Conservation (phyloP, 768 basidiomycete species). For the Mycena floridula region DNA sequence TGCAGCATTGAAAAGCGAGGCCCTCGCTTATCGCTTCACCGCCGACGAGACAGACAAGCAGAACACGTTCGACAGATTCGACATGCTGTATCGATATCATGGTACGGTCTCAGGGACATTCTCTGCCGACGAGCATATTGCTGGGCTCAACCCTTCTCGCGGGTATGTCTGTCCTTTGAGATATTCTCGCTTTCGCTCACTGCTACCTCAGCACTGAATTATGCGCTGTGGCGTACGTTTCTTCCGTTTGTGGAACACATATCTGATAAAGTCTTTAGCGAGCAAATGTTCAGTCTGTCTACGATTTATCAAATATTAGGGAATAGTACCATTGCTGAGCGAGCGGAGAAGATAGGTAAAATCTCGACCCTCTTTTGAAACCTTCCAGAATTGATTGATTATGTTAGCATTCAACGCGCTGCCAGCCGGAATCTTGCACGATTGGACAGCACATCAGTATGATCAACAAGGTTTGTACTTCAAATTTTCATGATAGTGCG, state of each 20-base stretch:
- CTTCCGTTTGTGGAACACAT: background rate
- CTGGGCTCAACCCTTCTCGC: conserved; percentile 34
- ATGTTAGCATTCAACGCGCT: conserved; percentile 33
- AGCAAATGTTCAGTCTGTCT: conserved; percentile 37
- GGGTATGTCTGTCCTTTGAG: conserved; percentile 26
- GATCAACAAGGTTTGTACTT: conserved; percentile 31
- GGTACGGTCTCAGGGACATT: conserved; percentile 36
- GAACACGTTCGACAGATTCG: conserved; percentile 31
- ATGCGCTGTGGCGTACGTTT: conserved; percentile 33
- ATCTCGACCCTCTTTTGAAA: background rate
- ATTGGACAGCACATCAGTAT: conserved; percentile 37
- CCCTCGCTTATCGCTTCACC: conserved; percentile 35
- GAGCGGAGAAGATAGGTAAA: conserved; percentile 31
- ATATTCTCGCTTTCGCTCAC: too few relatives aligned
- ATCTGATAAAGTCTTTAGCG: conserved; percentile 16
- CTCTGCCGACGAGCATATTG: conserved; percentile 34
- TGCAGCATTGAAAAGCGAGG: conserved; percentile 31
- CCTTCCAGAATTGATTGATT: background rate
- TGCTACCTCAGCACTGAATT: conserved; percentile 28
- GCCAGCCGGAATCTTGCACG: conserved; percentile 31
- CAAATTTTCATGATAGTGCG: background rate
- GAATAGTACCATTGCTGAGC: conserved; percentile 35
- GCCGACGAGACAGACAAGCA: conserved; percentile 30
- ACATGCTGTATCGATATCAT: conserved; percentile 32
- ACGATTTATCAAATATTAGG: conserved; percentile 35